A percentile compares a stretch with the other conserved stretches of the same genome.
These are phyloP conservation scores for Ustilago tritici DNA, from an alignment of 1,284 basidiomycete species.

Conservation along the genomic window DNA sequence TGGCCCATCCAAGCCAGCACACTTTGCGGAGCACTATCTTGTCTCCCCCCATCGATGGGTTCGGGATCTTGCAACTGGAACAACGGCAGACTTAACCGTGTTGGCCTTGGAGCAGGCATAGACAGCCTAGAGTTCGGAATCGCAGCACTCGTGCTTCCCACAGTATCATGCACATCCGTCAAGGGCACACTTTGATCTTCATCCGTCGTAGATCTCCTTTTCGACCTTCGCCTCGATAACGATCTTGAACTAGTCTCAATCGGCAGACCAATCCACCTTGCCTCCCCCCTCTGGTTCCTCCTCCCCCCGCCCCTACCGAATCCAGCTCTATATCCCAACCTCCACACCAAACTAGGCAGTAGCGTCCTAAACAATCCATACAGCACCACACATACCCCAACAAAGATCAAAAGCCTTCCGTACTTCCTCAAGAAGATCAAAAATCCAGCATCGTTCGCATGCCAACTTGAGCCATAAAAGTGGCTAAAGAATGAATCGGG, in stretches of 20 bases:
- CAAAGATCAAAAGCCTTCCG: constrained; percentile 59
- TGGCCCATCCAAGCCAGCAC: constrained; percentile 56
- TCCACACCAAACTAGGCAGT: constrained; percentile 34
- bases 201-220: constrained; percentile 30
- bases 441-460: constrained; percentile 70
- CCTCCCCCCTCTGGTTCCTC: constrained; percentile 10
- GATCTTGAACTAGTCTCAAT: constrained; percentile 24
- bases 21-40: constrained; percentile 34
- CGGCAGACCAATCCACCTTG: constrained; percentile 52
- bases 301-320: constrained; percentile 13
- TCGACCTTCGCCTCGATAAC: constrained; percentile 20
- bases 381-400: constrained; percentile 46
- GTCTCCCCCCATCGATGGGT: constrained; percentile 8
- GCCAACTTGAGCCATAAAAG: constrained; percentile 96
- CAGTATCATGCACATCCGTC: constrained; percentile 20
- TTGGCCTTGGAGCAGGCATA: constrained; percentile 48
- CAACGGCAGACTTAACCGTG: constrained; percentile 43
- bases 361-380: constrained; percentile 50
- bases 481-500: constrained; percentile 88
- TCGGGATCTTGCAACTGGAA: constrained; percentile 54
- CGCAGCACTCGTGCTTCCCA: constrained; percentile 33
- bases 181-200: constrained; percentile 36
- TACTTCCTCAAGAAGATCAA: constrained; percentile 67
- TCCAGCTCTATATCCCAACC: constrained; percentile 21
- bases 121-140: constrained; percentile 21